Percentiles rank a stretch among this genome's conserved stretches.
Evolutionary conservation across 1,284 basidiomycete species (phyloP).

Genomic region (Cryptococcus sp.): DNA sequence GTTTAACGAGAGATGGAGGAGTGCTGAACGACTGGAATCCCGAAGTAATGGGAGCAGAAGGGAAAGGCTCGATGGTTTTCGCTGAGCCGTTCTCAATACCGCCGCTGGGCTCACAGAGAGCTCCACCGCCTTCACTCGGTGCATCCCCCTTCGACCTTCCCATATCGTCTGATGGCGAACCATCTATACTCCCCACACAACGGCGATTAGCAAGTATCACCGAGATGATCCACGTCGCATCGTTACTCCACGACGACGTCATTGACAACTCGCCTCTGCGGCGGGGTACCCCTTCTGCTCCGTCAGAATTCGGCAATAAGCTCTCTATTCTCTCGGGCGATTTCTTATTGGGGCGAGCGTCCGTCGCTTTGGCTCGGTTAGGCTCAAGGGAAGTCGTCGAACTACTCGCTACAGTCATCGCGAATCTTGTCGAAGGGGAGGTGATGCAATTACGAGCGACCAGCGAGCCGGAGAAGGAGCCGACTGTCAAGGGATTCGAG

Average conservation of each 20-base stretch:
- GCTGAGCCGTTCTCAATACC: constrained; percentile 47
- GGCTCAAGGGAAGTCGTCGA: constrained; percentile 90
- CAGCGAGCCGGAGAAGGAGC: constrained; percentile 38
- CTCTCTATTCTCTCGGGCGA: constrained; percentile 91
- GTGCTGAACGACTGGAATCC: constrained; percentile 56
- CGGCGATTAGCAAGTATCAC: constrained; percentile 91
- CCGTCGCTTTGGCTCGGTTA: constrained; percentile 81
- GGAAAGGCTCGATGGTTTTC: constrained; percentile 33
- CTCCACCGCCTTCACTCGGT: constrained; percentile 9
- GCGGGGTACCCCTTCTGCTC: constrained; percentile 79
- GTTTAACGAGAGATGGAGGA: constrained; percentile 47
- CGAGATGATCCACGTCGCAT: constrained; percentile 99
- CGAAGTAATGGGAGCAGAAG: constrained; percentile 46
- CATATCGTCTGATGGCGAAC: constrained; percentile 16
- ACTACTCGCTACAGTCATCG: constrained; percentile 86
- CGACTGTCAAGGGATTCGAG: constrained; percentile 63
- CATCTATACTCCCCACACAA: constrained; percentile 75
- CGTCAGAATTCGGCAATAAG: constrained; percentile 91
- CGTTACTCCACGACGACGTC: constrained; percentile 92
- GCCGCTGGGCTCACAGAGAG: constrained; percentile 5
- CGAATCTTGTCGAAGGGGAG: constrained; percentile 96
- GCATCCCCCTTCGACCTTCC: constrained; percentile 18
- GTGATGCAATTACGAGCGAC: constrained; percentile 76
- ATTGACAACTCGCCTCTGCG: constrained; percentile 83
- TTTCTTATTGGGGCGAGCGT: constrained; percentile 90